A percentile compares a stretch with the other conserved stretches of the same genome.
Evolutionary conservation across 768 basidiomycete genomes (phyloP).

Genomic region (Mycena amicta): DNA sequence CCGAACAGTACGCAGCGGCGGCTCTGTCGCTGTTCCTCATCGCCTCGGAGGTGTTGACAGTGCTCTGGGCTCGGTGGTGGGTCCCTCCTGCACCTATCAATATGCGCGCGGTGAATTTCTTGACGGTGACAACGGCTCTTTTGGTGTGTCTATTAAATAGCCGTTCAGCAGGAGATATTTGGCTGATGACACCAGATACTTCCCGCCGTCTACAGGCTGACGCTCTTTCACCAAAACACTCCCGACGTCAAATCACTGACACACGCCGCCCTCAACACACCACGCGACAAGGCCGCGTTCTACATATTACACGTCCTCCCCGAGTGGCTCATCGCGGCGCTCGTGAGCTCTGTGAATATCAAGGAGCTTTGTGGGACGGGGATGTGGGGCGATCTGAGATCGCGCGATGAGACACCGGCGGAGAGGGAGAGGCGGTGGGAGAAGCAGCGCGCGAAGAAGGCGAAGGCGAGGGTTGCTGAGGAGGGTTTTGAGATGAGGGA

Average conservation of each 20-base stretch:
- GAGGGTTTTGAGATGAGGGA: too few species aligned
- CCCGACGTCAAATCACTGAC: not conserved
- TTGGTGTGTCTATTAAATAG: not conserved
- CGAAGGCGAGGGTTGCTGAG: too few species aligned
- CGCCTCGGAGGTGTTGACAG: not conserved
- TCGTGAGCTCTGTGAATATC: constrained; percentile 34
- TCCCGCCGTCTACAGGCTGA: not conserved
- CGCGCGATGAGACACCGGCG: too few species aligned
- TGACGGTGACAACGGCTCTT: not conserved
- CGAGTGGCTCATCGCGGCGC: constrained; percentile 39
- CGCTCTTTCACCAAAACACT: not conserved
- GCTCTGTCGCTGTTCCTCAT: not conserved
- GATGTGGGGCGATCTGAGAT: constrained; percentile 34
- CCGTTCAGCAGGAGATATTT: not conserved
- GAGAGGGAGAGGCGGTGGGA: too few species aligned
- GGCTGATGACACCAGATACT: not conserved
- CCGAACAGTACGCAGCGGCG: not conserved
- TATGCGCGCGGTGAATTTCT: not conserved
- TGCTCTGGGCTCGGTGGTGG: not conserved
- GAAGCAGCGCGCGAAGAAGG: too few species aligned
- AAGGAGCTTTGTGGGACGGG: constrained; percentile 39
- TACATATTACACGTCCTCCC: constrained; percentile 50
- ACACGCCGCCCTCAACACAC: constrained; percentile 31
- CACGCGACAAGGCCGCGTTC: constrained; percentile 39
- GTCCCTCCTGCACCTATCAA: not conserved